Evolutionary conservation across 441 rosid species (phyloP).

Genomic region (Pelargonium australe): DNA sequence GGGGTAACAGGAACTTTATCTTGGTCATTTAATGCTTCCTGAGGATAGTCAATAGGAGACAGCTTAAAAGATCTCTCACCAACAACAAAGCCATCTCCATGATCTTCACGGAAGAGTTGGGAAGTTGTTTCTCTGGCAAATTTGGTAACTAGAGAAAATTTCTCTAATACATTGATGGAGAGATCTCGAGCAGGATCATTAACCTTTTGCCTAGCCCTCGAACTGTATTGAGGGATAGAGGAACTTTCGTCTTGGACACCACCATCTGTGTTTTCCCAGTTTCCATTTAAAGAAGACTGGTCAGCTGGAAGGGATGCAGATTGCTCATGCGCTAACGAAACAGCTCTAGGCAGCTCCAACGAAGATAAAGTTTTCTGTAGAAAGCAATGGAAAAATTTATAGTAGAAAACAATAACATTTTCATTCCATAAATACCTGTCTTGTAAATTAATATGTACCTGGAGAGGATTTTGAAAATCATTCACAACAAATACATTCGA

Average conservation of each 20-base stretch:
- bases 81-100: slow-evolving; percentile 52
- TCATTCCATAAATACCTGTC: background rate
- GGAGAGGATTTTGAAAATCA: slow-evolving; percentile 81
- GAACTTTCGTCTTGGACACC: slow-evolving; percentile 29
- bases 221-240: slow-evolving; percentile 38
- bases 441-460: slow-evolving; percentile 36
- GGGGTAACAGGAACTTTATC: slow-evolving; percentile 46
- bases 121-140: slow-evolving; percentile 93
- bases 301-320: slow-evolving; percentile 36
- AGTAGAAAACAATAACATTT: background rate
- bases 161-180: slow-evolving; percentile 82
- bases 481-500: slow-evolving; percentile 84
- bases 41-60: slow-evolving; percentile 37
- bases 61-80: slow-evolving; percentile 43
- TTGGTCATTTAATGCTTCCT: slow-evolving; percentile 33
- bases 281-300: slow-evolving; percentile 41
- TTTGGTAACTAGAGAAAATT: slow-evolving; percentile 89
- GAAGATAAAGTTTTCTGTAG: slow-evolving; percentile 81
- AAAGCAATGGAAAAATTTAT: slow-evolving; percentile 22
- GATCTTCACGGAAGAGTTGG: slow-evolving; percentile 68
- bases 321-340: slow-evolving; percentile 54
- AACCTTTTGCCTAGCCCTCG: slow-evolving; percentile 54
- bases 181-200: slow-evolving; percentile 87
- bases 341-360: slow-evolving; percentile 82
- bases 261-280: slow-evolving; percentile 37